Conservation (phyloP, 352 stramenopile genomes). For the Ophiocytium majus region DNA sequence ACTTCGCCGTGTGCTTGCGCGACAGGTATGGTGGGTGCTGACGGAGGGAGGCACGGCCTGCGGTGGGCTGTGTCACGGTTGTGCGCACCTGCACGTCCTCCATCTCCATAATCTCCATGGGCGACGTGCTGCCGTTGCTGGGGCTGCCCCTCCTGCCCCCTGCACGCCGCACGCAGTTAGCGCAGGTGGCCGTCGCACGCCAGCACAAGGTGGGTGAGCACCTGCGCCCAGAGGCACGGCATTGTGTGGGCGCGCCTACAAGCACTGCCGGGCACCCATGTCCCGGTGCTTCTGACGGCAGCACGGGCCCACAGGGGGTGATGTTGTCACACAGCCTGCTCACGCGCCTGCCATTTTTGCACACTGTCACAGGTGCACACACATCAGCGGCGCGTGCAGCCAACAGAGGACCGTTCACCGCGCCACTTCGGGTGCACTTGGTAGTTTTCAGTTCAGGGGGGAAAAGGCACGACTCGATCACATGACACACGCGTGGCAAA, state of each 20-base stretch:
- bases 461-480: too few species aligned
- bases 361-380: too few species aligned
- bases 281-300: too few species aligned
- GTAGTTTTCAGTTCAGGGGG: too few species aligned
- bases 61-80: neutral
- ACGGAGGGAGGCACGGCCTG: neutral
- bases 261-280: neutral
- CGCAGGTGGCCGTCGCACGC: neutral
- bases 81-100: conserved; percentile 21
- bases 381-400: too few species aligned
- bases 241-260: neutral
- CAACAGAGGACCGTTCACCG: too few species aligned
- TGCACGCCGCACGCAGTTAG: neutral
- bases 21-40: too few species aligned
- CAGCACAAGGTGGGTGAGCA: neutral
- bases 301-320: neutral
- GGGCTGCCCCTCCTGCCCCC: neutral
- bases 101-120: conserved; percentile 16
- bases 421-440: too few species aligned
- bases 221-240: neutral
- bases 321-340: neutral
- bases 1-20: too few species aligned
- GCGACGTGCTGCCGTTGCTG: conserved; percentile 4
- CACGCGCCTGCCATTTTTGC: too few species aligned
- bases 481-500: too few species aligned